Evolutionary conservation across 2,329 filamentous ascomycete species (phyloP), one percentile per base, ranked within the genome.

Genomic region (Pseudogymnoascus sp.): DNA sequence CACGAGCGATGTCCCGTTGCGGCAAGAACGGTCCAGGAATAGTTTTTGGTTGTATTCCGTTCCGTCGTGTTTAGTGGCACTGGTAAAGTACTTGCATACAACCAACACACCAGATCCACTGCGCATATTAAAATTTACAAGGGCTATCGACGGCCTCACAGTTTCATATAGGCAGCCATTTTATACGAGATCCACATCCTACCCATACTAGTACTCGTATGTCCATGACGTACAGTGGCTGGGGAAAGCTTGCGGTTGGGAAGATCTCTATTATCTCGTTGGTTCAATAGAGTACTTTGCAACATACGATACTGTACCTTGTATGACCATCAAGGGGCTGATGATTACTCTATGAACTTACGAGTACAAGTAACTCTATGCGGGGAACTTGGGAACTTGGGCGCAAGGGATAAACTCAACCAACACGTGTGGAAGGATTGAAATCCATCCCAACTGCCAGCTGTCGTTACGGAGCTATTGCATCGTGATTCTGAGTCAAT

Each of bases 251-350:
- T 30, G 8, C 8, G 41, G 22, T 6, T 9, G 6, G 14, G 22
- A 28, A 28, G 22, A 28, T 47, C 41, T 14, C 3, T 39, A 39
- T 20, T 11, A 18, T 39, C 16, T 39, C n/a, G 25, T 30, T 30
- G 22, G 41, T n/a, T 30, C 41, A 20, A 47, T 47, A 41, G 30
- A 16, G 43, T 50, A 50, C 43, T 16, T 50, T 30, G 8, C 43
- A 50, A 25, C 22, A n/a, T 50, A 50, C 43, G 43, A 50, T 50
- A 50, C 43, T 28, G 25, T 30, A 30, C 43, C 25, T 16, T 50
- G 43, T 50, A 30, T 50, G 43, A 50, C 43, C 43, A 50, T 50
- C 43, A 50, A 7, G 43, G 43, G 43, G 43, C 43, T 50, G 43
- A 50, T 50, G n/a, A 50, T 50, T 50, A 50, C 22, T 50, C 22